These are phyloP conservation scores for Boletus reticulatus DNA, from an alignment of 768 basidiomycete species.

Conservation along the genomic window DNA sequence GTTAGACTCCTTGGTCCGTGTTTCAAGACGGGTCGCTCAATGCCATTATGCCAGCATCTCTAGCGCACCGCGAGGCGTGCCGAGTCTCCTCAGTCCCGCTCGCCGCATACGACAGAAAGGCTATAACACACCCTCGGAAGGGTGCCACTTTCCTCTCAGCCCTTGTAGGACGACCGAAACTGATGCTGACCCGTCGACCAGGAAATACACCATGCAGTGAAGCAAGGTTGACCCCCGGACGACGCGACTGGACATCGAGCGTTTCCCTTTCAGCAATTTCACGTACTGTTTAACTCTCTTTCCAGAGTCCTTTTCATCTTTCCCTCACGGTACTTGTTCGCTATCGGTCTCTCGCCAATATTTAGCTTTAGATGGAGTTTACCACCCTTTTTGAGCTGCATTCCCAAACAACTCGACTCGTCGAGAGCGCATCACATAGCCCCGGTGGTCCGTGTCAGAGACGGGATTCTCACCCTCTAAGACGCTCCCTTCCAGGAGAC, in stretches of 20 bases:
- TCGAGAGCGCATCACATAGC: slow-evolving; percentile 70
- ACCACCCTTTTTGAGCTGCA: slow-evolving; percentile 81
- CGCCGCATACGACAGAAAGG: too few species aligned
- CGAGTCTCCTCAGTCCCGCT: too few species aligned
- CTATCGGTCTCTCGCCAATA: slow-evolving; percentile 81
- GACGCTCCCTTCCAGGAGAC: slow-evolving; percentile 79
- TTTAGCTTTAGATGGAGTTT: slow-evolving; percentile 86
- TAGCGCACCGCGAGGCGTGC: too few species aligned
- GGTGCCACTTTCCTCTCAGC: too few species aligned
- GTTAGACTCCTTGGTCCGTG: too few species aligned
- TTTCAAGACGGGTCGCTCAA: too few species aligned
- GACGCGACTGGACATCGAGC: slow-evolving; percentile 70
- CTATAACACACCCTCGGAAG: too few species aligned
- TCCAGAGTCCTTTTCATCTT: slow-evolving; percentile 82
- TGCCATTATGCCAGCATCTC: too few species aligned
- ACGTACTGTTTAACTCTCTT: slow-evolving; percentile 80
- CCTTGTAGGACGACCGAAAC: too few species aligned
- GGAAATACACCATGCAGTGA: too few species aligned
- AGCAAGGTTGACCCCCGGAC: slow-evolving; percentile 51
- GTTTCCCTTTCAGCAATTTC: slow-evolving; percentile 81
- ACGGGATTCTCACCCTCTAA: slow-evolving; percentile 76
- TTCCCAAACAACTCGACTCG: slow-evolving; percentile 85
- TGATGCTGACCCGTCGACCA: too few species aligned
- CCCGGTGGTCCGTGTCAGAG: slow-evolving; percentile 58
- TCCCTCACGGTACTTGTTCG: slow-evolving; percentile 72